Base-by-base conservation (phyloP, 2,329 filamentous ascomycete species). In the Penicillium sp. region DNA sequence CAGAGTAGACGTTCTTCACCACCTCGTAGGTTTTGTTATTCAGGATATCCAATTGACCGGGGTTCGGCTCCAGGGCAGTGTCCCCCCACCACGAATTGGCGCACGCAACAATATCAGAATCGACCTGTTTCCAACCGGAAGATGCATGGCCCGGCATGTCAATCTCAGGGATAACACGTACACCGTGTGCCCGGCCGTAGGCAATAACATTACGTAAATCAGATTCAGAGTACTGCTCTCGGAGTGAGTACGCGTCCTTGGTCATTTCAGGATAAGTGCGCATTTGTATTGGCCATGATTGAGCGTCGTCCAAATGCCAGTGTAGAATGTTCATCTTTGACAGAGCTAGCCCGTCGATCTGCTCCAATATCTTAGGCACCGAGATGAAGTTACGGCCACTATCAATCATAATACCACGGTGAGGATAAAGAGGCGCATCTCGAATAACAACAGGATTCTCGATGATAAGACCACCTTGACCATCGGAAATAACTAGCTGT, bases 121-220 rank as follows among this genome's bases (percentile, higher is more conserved):
- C 80, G 7, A 84, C 71, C 53, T 81, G 80, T 47, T 79, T 73
- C 79, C 80, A 83, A 30, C 80, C 80, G 0, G 79, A 75, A 27
- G 74, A 72, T 6, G 80, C 76, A 63, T 85, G 82, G 41, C 81
- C 79, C 6, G 82, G 82, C 80, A 84, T 84, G 63, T 85, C 82
- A 38, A 84, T 77, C 60, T 85, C 82, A n/a, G 82, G 79, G 30
- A 84, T 73, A 48, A 85, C 73, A 48, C 82, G 79, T n/a, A 85
- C 74, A 49, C 78, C 82, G 16, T 81, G 81, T 30, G 77, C 76
- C 35, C 77, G 71, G 14, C 77, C 80, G 55, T 81, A 81, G 11
- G 64, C 62, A 45, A 82, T 73, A 45, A 82, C 66, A 3, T 68
- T 66, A n/a, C 65, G 70, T 41, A 82, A 65, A 51, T 74, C 70